Evolutionary conservation across 257 asterid genomes (phyloP), one percentile per base, ranked within the genome.

Genomic region (Scutellaria galericulata): DNA sequence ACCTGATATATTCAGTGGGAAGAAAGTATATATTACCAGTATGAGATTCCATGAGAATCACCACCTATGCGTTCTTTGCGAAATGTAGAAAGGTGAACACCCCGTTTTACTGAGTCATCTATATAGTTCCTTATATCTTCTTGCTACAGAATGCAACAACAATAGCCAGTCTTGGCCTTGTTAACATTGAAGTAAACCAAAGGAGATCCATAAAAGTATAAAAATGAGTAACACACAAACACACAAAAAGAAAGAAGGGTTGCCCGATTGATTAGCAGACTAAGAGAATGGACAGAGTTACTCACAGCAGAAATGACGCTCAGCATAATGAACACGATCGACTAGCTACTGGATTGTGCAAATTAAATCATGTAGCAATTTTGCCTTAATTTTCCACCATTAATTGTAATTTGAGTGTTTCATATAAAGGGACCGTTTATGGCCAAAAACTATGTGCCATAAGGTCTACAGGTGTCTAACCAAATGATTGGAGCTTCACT

Each of bases 31-130:
- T 46, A n/a, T 81, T 92, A 95, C 99, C 99, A 95, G 80, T 95
- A 95, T 50, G 97, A 89, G 82, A 90, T 80, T 71, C 99, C 99
- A 71, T 81, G 87, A 82, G 99, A 90, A 86, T 92, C 98, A 65
- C 98, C 98, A 57, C 99, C 98, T 56, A 90, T 66, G 52, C 98
- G 93, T 66, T 92, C 94, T 83, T 92, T 92, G 62, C 98, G 91
- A 61, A 95, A 95, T 27, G 86, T 58, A 54, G 98, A 87, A 66
- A 89, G 88, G 56, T 73, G 94, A 79, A 61, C 77, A 68, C 97
- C 98, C 50, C 80, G 92, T 83, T 95, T 95, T 72, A 92, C 22
- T 11, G 97, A 88, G 75, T 82, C 80, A 9, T 95, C 99, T 75
- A 95, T 90, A 64, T 86, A 82, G 88, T 77, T 90, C 71, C 96